phyloP scores from a whole-genome alignment of 1,284 basidiomycete genomes.

The Vanrija pseudolonga region DNA sequence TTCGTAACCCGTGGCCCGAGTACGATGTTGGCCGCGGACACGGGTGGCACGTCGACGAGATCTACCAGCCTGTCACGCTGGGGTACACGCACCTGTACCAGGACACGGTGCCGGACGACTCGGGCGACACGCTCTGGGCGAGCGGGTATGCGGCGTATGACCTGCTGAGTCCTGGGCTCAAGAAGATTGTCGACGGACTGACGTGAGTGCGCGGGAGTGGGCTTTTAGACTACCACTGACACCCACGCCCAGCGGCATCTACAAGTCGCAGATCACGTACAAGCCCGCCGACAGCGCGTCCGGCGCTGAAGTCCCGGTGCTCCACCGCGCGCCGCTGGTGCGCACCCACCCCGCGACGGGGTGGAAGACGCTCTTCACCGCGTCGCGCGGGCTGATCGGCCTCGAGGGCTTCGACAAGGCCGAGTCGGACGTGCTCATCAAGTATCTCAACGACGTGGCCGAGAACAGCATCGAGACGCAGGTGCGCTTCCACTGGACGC shows the following conservation, averaged over 20 bases:
- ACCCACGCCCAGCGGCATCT: conserved; percentile 52
- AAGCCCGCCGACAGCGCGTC: conserved; percentile 22
- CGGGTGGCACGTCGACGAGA: conserved; percentile 66
- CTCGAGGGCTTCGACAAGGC: conserved; percentile 28
- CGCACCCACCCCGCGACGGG: conserved; percentile 29
- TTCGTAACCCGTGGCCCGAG: conserved; percentile 48
- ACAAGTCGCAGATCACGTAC: conserved; percentile 31
- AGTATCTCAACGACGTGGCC: conserved; percentile 33
- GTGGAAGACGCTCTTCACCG: conserved; percentile 50
- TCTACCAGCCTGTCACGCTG: conserved; percentile 67
- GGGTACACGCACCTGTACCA: conserved; percentile 56
- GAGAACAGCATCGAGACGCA: conserved; percentile 42
- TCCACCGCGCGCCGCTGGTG: conserved; percentile 38
- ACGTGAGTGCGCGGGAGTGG: conserved; percentile 59
- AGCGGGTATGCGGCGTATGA: conserved; percentile 54
- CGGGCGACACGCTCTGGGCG: conserved; percentile 32
- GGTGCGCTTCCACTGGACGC: conserved; percentile 43
- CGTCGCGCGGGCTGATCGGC: conserved; percentile 47
- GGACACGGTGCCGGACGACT: conserved; percentile 48
- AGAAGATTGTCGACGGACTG: conserved; percentile 23
- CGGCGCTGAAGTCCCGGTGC: conserved; percentile 59
- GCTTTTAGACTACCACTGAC: conserved; percentile 70
- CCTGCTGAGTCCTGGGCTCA: conserved; percentile 27
- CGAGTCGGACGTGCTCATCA: conserved; percentile 28
- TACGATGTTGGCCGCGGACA: conserved; percentile 51